Conservation (phyloP, 768 basidiomycete genomes). For the Russula vinacea region DNA sequence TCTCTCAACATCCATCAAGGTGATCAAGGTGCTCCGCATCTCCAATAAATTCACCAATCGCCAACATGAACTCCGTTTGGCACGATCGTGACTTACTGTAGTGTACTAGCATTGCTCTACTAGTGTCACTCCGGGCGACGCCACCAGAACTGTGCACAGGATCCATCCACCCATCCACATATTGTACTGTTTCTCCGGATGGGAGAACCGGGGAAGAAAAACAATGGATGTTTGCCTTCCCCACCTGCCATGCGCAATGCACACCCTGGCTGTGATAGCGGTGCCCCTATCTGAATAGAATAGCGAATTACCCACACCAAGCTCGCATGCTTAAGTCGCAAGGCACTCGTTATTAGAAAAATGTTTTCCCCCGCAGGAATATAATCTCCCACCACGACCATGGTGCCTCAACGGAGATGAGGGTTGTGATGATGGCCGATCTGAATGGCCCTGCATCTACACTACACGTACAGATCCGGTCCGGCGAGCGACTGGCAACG, state of each 20-base stretch:
- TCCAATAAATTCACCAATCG: not conserved
- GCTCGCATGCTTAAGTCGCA: conserved; percentile 10
- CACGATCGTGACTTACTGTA: too few relatives aligned
- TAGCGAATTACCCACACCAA: not conserved
- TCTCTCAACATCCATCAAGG: too few relatives aligned
- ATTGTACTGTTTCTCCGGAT: not conserved
- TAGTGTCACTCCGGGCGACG: too few relatives aligned
- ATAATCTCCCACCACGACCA: not conserved
- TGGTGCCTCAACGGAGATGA: conserved; percentile 6
- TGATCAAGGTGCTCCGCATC: too few relatives aligned
- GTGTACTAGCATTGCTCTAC: too few relatives aligned
- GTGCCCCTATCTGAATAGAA: not conserved
- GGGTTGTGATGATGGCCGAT: not conserved
- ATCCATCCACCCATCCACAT: too few relatives aligned
- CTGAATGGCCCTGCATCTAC: too few relatives aligned
- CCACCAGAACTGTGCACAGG: too few relatives aligned
- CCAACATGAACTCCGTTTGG: too few relatives aligned
- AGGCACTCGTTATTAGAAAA: conserved; percentile 4
- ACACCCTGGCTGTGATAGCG: not conserved
- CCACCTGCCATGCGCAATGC: not conserved
- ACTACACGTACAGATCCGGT: not conserved
- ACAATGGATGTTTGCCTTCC: not conserved
- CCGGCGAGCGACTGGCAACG: not conserved
- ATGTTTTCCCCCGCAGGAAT: not conserved
- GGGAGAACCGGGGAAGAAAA: not conserved